These are phyloP conservation scores for Fusarium algeriense DNA, from an alignment of 2,329 filamentous ascomycete species.

Conservation along the genomic window DNA sequence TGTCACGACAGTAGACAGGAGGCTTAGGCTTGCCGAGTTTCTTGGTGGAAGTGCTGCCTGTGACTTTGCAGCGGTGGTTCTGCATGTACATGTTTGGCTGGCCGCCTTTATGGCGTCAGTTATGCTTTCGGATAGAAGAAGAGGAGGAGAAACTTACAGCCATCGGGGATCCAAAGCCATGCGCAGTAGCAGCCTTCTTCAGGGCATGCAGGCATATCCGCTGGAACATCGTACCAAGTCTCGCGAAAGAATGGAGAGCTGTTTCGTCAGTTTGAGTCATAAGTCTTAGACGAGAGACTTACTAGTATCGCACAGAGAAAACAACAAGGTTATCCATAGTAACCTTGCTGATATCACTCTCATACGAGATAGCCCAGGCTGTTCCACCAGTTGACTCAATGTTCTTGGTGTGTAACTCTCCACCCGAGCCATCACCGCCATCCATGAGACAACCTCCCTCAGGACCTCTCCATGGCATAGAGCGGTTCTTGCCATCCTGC, in stretches of 20 bases:
- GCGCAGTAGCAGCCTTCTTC: conserved; percentile 49
- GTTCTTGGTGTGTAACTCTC: conserved; percentile 61
- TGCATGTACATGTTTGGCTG: conserved; percentile 59
- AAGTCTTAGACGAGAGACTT: conserved; percentile 25
- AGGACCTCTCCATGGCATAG: conserved; percentile 59
- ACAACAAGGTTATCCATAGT: conserved; percentile 65
- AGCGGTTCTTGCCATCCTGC: conserved; percentile 61
- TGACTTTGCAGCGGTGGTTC: conserved; percentile 62
- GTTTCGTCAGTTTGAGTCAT: background rate
- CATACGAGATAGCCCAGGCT: conserved; percentile 64
- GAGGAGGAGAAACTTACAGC: conserved; percentile 31
- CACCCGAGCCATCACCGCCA: conserved; percentile 54
- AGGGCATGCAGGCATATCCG: conserved; percentile 47
- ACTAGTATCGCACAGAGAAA: conserved; percentile 60
- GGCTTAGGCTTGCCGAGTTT: conserved; percentile 56
- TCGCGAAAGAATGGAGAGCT: conserved; percentile 50
- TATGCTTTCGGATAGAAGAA: background rate
- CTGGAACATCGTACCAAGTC: conserved; percentile 48
- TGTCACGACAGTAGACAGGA: conserved; percentile 58
- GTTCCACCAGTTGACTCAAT: conserved; percentile 59
- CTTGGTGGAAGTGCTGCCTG: conserved; percentile 55
- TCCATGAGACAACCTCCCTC: conserved; percentile 46
- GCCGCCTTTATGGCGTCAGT: conserved; percentile 29
- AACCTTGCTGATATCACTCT: conserved; percentile 59
- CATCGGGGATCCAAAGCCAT: conserved; percentile 50